phyloP scores from a whole-genome alignment of 805 yeast species.

The Lipomyces lipofer region DNA sequence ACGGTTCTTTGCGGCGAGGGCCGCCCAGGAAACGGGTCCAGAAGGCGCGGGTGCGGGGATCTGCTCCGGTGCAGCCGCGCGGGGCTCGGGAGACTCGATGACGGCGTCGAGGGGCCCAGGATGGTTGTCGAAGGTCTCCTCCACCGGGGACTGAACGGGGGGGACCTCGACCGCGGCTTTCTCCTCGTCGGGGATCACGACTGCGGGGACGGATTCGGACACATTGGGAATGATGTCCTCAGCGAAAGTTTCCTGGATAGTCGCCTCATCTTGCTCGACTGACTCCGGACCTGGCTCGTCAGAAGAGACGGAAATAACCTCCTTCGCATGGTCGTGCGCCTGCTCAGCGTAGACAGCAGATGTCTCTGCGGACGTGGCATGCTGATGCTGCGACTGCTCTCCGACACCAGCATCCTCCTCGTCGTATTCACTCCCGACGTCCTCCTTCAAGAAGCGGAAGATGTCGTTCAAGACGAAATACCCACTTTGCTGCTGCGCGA shows the following conservation, averaged over 20 bases:
- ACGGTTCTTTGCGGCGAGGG: conserved; percentile 30
- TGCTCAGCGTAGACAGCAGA: neutral
- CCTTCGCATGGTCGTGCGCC: neutral
- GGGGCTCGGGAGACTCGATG: conserved; percentile 5
- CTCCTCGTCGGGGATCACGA: conserved; percentile 8
- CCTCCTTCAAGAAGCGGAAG: conserved; percentile 42
- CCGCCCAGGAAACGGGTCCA: conserved; percentile 38
- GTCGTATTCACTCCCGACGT: conserved; percentile 28
- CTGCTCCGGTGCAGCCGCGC: conserved; percentile 6
- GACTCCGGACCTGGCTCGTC: conserved; percentile 42
- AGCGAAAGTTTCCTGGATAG: conserved; percentile 83
- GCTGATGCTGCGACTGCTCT: no score
- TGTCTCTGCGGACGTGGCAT: neutral
- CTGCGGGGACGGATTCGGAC: conserved; percentile 10
- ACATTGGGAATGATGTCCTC: conserved; percentile 65
- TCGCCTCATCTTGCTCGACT: conserved; percentile 89
- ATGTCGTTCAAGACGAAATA: conserved; percentile 44
- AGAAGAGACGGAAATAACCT: conserved; percentile 6
- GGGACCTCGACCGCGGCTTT: conserved; percentile 22
- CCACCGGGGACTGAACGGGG: conserved; percentile 17
- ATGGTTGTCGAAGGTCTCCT: conserved; percentile 22
- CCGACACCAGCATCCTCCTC: conserved; percentile 6
- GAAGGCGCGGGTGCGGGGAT: conserved; percentile 27
- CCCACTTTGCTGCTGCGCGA: conserved; percentile 38
- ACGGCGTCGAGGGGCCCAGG: conserved; percentile 22